phyloP scores from a whole-genome alignment of 345 rosid genomes.

The Pseudoturritis turrita region DNA sequence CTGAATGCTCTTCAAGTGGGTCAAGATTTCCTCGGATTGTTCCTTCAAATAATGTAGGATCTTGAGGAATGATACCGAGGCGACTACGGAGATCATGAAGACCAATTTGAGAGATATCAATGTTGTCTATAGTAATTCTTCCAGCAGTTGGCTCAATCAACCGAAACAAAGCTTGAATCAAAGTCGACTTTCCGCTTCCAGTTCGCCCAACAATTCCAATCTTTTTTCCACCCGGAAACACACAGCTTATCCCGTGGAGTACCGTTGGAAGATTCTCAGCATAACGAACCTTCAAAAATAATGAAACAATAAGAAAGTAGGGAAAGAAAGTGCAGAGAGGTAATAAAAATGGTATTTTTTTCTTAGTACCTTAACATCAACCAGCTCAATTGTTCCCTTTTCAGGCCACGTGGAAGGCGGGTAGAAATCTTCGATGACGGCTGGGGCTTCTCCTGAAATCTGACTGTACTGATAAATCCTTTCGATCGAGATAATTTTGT shows the following conservation, averaged over 20 bases:
- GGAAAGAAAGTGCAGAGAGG: background rate
- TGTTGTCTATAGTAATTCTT: conserved; percentile 81
- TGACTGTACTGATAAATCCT: conserved; percentile 97
- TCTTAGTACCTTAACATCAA: conserved; percentile 73
- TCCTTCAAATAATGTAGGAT: conserved; percentile 96
- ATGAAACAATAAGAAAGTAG: conserved; percentile 1
- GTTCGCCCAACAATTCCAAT: conserved; percentile 99
- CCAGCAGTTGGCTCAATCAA: conserved; percentile 87
- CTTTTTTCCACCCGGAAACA: conserved; percentile 93
- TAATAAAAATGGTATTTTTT: background rate
- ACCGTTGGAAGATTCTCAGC: conserved; percentile 94
- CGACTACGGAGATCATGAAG: conserved; percentile 97
- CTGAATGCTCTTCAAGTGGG: conserved; percentile 93
- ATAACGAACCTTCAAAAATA: conserved; percentile 70
- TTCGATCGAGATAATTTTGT: conserved; percentile 93
- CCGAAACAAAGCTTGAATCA: conserved; percentile 96
- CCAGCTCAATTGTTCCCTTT: conserved; percentile 67
- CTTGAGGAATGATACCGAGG: conserved; percentile 96
- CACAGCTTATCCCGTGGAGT: conserved; percentile 75
- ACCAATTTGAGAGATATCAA: conserved; percentile 84
- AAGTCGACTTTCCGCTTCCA: conserved; percentile 96
- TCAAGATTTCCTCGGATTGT: conserved; percentile 93
- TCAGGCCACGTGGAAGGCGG: conserved; percentile 93
- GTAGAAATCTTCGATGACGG: conserved; percentile 54
- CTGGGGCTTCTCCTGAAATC: conserved; percentile 72